These are phyloP conservation scores for Paramecium primaurelia DNA, from an alignment of 73 alveolate species.

Conservation along the genomic window DNA sequence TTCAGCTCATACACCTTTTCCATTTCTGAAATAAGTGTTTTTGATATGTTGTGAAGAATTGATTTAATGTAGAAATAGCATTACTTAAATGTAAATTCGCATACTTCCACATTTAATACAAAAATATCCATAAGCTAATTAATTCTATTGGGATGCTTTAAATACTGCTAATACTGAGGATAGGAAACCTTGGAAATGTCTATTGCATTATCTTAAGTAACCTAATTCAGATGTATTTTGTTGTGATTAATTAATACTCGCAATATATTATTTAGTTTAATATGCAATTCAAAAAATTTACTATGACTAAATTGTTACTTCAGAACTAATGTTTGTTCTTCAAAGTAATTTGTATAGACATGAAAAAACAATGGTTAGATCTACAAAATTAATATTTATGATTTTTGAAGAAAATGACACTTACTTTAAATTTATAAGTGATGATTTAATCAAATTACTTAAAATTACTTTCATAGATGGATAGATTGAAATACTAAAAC, in stretches of 20 bases:
- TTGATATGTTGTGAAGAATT: not conserved
- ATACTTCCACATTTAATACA: not conserved
- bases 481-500: not conserved
- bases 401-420: not conserved
- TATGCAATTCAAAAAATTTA: not conserved
- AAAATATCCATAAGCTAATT: not conserved
- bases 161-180: not conserved
- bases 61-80: not conserved
- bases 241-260: not conserved
- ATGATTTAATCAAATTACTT: not conserved
- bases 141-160: not conserved
- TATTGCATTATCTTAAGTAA: not conserved
- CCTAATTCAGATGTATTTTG: not conserved
- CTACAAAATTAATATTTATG: not conserved
- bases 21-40: not conserved
- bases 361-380: not conserved
- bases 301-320: not conserved
- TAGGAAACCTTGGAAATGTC: not conserved
- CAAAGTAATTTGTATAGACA: not conserved
- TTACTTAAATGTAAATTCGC: not conserved
- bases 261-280: not conserved
- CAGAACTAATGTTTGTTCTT: not conserved
- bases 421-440: not conserved
- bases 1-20: not conserved
- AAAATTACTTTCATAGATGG: not conserved